Evolutionary conservation across 192 early-diverging fungal species (phyloP).

Genomic region (Dispira parvispora): DNA sequence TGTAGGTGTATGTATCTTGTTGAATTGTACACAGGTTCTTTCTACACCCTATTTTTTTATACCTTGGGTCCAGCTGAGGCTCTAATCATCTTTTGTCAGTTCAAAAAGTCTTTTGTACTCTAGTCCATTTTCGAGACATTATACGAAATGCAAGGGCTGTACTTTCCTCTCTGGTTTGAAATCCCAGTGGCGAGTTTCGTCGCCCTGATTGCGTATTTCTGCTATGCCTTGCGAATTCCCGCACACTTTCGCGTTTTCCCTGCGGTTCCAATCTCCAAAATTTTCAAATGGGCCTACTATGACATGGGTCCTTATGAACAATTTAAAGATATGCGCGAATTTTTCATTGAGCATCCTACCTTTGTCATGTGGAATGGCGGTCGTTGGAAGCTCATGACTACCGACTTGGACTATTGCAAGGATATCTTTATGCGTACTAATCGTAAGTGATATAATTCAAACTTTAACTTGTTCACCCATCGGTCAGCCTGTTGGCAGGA

Average conservation of each 20-base stretch:
- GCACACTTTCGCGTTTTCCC: not conserved
- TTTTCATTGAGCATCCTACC: slow-evolving; percentile 2
- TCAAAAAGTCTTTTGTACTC: too few species aligned
- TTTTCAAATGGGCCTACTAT: slow-evolving; percentile 5
- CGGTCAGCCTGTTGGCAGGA: not conserved
- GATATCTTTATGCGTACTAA: slow-evolving; percentile 9
- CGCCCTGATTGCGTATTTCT: not conserved
- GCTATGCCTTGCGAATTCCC: not conserved
- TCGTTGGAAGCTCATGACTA: slow-evolving; percentile 6
- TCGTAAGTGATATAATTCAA: not conserved
- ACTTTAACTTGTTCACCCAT: not conserved
- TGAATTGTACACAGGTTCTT: too few species aligned
- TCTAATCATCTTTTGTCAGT: too few species aligned
- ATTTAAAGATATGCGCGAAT: slow-evolving; percentile 3
- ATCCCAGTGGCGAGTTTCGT: too few species aligned
- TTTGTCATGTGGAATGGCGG: slow-evolving; percentile 8
- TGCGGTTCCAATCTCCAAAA: slow-evolving; percentile 1
- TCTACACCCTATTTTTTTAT: too few species aligned
- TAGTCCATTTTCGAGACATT: too few species aligned
- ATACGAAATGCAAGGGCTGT: too few species aligned
- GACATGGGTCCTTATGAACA: not conserved
- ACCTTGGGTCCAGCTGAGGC: too few species aligned
- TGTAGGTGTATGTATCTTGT: too few species aligned
- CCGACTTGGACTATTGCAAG: not conserved
- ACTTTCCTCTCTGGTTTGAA: too few species aligned